Evolutionary conservation across 352 stramenopile species (phyloP), one percentile per base, ranked within the genome.

Genomic region (Globisporangium mamillatum): DNA sequence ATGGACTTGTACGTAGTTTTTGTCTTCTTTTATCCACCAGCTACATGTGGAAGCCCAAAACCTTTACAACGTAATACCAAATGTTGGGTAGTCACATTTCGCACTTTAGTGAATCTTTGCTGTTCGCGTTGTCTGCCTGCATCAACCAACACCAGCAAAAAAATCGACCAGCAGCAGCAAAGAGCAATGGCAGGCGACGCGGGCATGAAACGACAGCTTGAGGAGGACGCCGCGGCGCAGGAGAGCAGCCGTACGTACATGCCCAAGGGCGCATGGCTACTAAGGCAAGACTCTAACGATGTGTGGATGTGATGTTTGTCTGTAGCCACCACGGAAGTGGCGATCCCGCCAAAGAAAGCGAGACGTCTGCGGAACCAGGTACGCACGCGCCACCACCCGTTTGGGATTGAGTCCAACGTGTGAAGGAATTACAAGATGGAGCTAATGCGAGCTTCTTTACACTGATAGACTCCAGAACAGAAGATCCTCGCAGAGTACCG

Each of bases 351-450:
- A 70, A 84, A 77, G 57, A 66, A 83, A 59, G 62, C 74, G n/a
- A 72, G 75, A 48, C 79, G 76, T 22, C 70, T 86, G 65, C 80
- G 77, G 61, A 82, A 78, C 25, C 77, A 85, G 82, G 82, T 88
- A 60, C 57, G 52, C 24, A 2, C 7, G 16, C 29, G 20, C 55
- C 55, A 27, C 48, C 46, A 58, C 32, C 60, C 60, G 44, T 66
- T 59, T 59, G 25, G 16, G 24, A 18, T 56, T 66, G 60, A 16
- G 12, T 59, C 32, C 52, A 27, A 44, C 20, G 6, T 61, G 29
- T 27, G 10, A 6, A 61, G 10, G 9, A 6, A 60, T 61, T 27
- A 16, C 16, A 16, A 3, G 25, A 24, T 25, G 60, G 22, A 57
- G 20, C 22, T 44, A 32, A 55, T 16, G 8, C 34, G 52, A 4